Percentiles rank a stretch among this genome's conserved stretches.
Evolutionary conservation across 2,329 filamentous ascomycete genomes (phyloP).

Genomic region (Diplodia corticola): DNA sequence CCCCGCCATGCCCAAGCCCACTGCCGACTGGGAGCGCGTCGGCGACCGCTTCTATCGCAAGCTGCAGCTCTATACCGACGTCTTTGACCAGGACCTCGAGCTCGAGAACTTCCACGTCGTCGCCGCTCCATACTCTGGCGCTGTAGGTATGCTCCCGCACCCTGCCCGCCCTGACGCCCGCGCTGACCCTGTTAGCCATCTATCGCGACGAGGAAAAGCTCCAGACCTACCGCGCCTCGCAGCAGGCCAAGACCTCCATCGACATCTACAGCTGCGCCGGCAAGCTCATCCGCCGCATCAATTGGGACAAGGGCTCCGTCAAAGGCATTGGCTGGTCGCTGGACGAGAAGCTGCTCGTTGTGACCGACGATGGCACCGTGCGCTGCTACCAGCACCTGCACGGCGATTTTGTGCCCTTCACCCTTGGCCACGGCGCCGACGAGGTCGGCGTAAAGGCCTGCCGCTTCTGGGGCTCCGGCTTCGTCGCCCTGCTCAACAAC

Average conservation of each 20-base stretch:
- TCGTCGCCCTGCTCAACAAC: conserved; percentile 87
- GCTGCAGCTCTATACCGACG: conserved; percentile 84
- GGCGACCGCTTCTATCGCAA: conserved; percentile 96
- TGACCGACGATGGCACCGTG: conserved; percentile 86
- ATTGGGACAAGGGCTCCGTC: conserved; percentile 87
- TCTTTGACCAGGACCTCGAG: conserved; percentile 92
- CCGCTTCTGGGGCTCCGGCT: conserved; percentile 87
- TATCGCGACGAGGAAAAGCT: conserved; percentile 87
- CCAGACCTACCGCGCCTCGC: conserved; percentile 71
- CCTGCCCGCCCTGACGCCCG: conserved; percentile 23
- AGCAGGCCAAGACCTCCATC: conserved; percentile 76
- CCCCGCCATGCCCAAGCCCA: conserved; percentile 54
- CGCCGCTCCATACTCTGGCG: conserved; percentile 90
- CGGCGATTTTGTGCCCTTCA: conserved; percentile 92
- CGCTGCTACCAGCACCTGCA: conserved; percentile 90
- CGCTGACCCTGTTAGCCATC: conserved; percentile 54
- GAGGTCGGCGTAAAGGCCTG: conserved; percentile 86
- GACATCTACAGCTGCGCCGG: conserved; percentile 94
- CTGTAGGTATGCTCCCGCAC: conserved; percentile 66
- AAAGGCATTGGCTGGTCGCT: conserved; percentile 94
- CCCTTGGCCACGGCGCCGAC: conserved; percentile 84
- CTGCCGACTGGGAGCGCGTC: conserved; percentile 90
- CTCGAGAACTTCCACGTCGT: conserved; percentile 91
- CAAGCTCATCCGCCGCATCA: conserved; percentile 79
- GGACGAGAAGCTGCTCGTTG: conserved; percentile 85